Percentiles rank a stretch among this genome's conserved stretches.
Conservation (phyloP, 2,329 filamentous ascomycete species). For the Cadophora malorum region DNA sequence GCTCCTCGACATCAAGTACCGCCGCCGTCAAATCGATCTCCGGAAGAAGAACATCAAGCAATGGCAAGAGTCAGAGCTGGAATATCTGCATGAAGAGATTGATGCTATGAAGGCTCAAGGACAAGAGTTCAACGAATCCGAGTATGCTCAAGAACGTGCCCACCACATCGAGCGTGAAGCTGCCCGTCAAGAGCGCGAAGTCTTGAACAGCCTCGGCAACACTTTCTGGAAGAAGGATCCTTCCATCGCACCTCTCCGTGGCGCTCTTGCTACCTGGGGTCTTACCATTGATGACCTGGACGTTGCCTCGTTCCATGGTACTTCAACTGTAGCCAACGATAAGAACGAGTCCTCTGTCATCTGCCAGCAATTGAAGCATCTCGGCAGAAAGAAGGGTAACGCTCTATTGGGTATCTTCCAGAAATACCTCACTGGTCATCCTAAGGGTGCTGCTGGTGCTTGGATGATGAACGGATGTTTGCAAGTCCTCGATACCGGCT, state of each 20-base stretch:
- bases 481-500: slow-evolving; percentile 90
- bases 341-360: slow-evolving; percentile 99
- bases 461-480: slow-evolving; percentile 99
- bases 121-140: slow-evolving; percentile 77
- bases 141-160: slow-evolving; percentile 85
- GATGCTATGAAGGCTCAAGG: slow-evolving; percentile 86
- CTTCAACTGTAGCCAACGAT: slow-evolving; percentile 97
- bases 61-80: slow-evolving; percentile 94
- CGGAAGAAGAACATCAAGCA: slow-evolving; percentile 93
- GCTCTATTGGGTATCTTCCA: slow-evolving; percentile 97
- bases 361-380: slow-evolving; percentile 93
- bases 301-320: slow-evolving; percentile 98
- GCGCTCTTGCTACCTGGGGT: slow-evolving; percentile 96
- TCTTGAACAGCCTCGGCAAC: slow-evolving; percentile 91
- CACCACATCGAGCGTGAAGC: slow-evolving; percentile 89
- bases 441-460: slow-evolving; percentile 97
- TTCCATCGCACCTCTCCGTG: slow-evolving; percentile 91
- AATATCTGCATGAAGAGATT: slow-evolving; percentile 92
- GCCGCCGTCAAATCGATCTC: slow-evolving; percentile 90
- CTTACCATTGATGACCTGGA: slow-evolving; percentile 95
- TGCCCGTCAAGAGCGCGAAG: slow-evolving; percentile 88
- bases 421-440: slow-evolving; percentile 98
- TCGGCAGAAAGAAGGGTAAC: slow-evolving; percentile 96
- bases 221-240: slow-evolving; percentile 98
- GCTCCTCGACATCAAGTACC: slow-evolving; percentile 96